phyloP scores from a whole-genome alignment of 306 rosid species.

The Ammopiptanthus mongolicus region DNA sequence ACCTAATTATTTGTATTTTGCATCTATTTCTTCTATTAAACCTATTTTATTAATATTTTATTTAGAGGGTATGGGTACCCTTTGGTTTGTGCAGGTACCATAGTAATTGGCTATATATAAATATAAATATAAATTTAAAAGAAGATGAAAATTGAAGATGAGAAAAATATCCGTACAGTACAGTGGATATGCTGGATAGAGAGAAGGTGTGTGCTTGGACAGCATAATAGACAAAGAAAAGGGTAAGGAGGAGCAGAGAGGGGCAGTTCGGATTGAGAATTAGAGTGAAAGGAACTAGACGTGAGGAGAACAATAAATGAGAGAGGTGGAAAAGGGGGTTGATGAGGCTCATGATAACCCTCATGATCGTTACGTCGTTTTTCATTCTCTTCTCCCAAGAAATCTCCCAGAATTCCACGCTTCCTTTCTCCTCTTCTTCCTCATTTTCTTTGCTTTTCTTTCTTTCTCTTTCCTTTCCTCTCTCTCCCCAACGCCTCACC shows the following conservation, averaged over 20 bases:
- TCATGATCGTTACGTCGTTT: constrained; percentile 88
- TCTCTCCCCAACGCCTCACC: background rate
- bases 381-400: constrained; percentile 55
- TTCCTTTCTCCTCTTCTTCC: background rate
- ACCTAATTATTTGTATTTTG: no score
- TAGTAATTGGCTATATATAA: no score
- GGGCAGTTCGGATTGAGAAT: constrained; percentile 75
- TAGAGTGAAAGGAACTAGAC: constrained; percentile 65
- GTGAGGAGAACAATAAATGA: constrained; percentile 32
- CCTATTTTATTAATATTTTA: no score
- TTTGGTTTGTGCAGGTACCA: no score
- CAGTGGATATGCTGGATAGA: background rate
- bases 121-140: no score
- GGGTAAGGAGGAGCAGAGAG: constrained; percentile 22
- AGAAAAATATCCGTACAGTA: constrained; percentile 3
- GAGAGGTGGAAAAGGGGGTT: constrained; percentile 17
- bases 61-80: no score
- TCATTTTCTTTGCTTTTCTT: background rate
- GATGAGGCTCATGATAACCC: constrained; percentile 67
- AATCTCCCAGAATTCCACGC: constrained; percentile 68
- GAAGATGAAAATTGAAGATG: no score
- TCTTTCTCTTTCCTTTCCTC: background rate
- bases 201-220: constrained; percentile 20
- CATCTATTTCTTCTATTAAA: no score
- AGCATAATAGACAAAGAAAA: constrained; percentile 27